Conservation (phyloP, 2,329 filamentous ascomycete species). For the Conoideocrella luteorostrata region DNA sequence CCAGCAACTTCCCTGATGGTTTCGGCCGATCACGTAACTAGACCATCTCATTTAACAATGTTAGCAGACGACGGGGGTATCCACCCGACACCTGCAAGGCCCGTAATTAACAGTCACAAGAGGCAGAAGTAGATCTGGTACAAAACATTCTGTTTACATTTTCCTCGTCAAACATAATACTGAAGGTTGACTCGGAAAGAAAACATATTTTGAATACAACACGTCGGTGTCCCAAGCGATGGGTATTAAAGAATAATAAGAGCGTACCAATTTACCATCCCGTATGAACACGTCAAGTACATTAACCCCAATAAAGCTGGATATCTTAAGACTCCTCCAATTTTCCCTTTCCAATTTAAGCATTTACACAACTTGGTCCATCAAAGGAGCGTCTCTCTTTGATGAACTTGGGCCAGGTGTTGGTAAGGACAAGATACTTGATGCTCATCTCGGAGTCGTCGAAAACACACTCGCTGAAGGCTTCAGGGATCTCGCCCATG, state of each 20-base stretch:
- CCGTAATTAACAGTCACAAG: too few species aligned
- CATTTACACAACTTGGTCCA: conserved; percentile 9
- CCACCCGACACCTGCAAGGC: too few species aligned
- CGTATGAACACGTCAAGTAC: neutral
- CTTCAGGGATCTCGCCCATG: conserved; percentile 40
- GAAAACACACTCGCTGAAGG: conserved; percentile 50
- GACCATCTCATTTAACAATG: too few species aligned
- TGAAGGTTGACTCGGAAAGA: too few species aligned
- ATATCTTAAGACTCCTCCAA: neutral
- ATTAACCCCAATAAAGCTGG: neutral
- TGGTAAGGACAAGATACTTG: conserved; percentile 62
- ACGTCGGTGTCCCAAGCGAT: neutral
- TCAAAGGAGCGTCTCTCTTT: conserved; percentile 32
- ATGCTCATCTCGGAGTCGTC: conserved; percentile 54
- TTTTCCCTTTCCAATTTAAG: conserved; percentile 1
- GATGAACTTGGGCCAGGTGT: conserved; percentile 61
- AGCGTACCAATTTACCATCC: neutral
- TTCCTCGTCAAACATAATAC: too few species aligned
- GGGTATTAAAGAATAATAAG: neutral
- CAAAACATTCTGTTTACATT: too few species aligned
- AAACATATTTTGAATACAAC: too few species aligned
- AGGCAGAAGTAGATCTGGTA: too few species aligned
- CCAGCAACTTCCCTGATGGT: too few species aligned
- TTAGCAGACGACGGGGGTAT: too few species aligned
- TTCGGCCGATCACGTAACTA: too few species aligned